These are phyloP conservation scores for Dendrobium catenatum DNA, from an alignment of 106 monocot genomes.

Conservation along the genomic window DNA sequence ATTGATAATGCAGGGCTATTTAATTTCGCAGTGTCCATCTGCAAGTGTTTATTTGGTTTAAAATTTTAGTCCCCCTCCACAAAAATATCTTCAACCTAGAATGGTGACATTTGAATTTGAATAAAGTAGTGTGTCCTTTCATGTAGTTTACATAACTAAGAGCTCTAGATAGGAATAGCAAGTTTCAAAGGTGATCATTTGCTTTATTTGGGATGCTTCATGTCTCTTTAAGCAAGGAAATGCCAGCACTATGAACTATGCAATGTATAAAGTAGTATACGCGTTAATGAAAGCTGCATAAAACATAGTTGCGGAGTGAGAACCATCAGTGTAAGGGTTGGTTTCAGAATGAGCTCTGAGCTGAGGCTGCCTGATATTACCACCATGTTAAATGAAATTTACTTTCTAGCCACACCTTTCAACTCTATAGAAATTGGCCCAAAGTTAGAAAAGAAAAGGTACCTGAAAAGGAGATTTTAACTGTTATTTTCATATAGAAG, in stretches of 20 bases:
- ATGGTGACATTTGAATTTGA: background rate
- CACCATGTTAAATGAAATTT: no score
- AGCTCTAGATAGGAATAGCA: background rate
- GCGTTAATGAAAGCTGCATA: background rate
- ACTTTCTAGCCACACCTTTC: no score
- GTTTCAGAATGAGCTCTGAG: no score
- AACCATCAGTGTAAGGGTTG: no score
- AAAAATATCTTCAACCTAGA: background rate
- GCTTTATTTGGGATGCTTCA: background rate
- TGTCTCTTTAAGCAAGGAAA: background rate
- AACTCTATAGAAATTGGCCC: no score
- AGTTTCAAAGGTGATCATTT: background rate
- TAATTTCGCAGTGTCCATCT: background rate
- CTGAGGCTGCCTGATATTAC: no score
- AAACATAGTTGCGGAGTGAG: no score
- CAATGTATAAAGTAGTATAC: background rate
- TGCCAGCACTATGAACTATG: background rate
- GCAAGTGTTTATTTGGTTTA: background rate
- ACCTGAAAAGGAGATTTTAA: no score
- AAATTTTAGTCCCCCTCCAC: background rate
- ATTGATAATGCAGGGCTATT: background rate
- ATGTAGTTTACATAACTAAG: background rate
- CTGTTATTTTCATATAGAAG: no score
- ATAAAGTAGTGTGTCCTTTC: background rate
- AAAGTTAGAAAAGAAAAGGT: no score